Base-by-base conservation (phyloP, 331 rosid species). In the Quercus lobata region DNA sequence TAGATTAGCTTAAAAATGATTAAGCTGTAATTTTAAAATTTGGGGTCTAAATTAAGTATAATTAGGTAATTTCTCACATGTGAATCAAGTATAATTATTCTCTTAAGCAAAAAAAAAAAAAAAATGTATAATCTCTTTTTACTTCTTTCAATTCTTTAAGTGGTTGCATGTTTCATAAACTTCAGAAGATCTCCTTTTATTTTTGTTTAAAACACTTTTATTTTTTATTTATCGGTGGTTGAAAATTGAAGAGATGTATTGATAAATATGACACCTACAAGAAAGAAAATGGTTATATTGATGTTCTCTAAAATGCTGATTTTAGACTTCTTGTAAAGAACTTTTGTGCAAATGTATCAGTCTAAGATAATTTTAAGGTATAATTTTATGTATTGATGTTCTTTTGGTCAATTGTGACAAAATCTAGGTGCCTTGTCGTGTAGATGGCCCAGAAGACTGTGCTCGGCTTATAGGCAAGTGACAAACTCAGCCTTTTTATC, bases 361-460 rank as follows among this genome's bases (percentile, higher is more conserved):
- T 68, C 54, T 3, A 65, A 30, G 24, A 17, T 65, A 32, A 29
- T 65, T 46, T 30, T 30, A 6, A 17, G 22, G 71, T 65, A 17
- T 65, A 3, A 11, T 1, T 54, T 12, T 44, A 15, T 52, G 58
- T 75, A 78, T 16, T 71, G 55, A 41, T 30, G 53, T 74, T 57
- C 54, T 75, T 54, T 56, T 57, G 17, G 75, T 34, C 44, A 37
- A 62, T 82, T 75, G 56, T 73, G 70, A 54, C 77, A 53, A 77
- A 78, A 70, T 87, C 63, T 79, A 94, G 98, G 98, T 85, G 58
- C 93, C 94, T 58, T 90, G 94, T 80, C 93, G 92, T 71, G 82
- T 94, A 6, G 84, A 94, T 73, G 81, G 88, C 78, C 92, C 94
- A 2, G 94, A 92, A 88, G 97, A 92, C 19, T 93, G 88, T 76